Conservation (phyloP, 225 moss, liverwort and hornwort genomes). For the Takakia lepidozioides region DNA sequence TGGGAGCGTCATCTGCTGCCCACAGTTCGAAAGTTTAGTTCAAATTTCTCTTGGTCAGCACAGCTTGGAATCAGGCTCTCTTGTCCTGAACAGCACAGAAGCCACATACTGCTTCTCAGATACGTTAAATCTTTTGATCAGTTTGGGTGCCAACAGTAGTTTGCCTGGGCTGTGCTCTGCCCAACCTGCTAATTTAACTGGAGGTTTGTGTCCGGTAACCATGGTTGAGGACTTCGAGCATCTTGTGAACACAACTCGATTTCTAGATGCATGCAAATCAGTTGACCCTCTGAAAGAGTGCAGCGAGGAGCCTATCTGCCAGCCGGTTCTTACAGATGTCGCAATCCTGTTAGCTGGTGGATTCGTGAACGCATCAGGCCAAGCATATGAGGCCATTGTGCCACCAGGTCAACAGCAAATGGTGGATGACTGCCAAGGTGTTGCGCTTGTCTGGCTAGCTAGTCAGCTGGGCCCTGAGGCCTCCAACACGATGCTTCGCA, state of each 20-base stretch:
- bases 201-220: constrained; percentile 72
- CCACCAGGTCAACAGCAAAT: constrained; percentile 31
- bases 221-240: constrained; percentile 51
- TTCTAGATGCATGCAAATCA: constrained; percentile 63
- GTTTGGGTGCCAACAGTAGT: constrained; percentile 59
- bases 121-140: constrained; percentile 52
- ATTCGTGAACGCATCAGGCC: constrained; percentile 9
- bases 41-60: constrained; percentile 76
- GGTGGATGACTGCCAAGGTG: constrained; percentile 67
- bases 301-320: constrained; percentile 58
- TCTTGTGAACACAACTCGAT: constrained; percentile 45
- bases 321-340: constrained; percentile 51
- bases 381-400: constrained; percentile 6
- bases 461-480: constrained; percentile 44
- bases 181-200: constrained; percentile 68
- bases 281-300: constrained; percentile 84
- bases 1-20: constrained; percentile 94
- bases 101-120: constrained; percentile 76
- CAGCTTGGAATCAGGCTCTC: constrained; percentile 60
- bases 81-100: constrained; percentile 68
- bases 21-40: constrained; percentile 83
- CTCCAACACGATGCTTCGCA: constrained; percentile 66
- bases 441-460: constrained; percentile 85
- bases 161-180: constrained; percentile 68
- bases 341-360: constrained; percentile 53